Evolutionary conservation across 2,329 filamentous ascomycete species (phyloP).

Genomic region (Fusarium chuoi): DNA sequence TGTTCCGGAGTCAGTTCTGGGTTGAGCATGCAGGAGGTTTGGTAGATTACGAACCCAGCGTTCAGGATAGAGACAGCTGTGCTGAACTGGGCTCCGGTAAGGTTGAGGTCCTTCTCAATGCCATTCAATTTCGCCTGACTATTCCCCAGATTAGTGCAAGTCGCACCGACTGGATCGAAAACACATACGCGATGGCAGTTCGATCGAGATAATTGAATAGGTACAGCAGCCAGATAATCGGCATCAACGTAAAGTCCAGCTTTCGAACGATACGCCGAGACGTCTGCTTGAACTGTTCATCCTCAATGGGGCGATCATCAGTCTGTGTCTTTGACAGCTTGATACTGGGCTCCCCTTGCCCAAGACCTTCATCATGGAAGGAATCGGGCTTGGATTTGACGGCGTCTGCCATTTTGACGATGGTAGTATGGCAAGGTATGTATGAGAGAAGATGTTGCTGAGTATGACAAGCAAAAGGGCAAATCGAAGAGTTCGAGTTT

Average conservation of each 20-base stretch:
- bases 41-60: slow-evolving; percentile 5
- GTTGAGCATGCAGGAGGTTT: too few relatives aligned
- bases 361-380: background rate
- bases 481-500: too few relatives aligned
- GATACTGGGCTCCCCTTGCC: background rate
- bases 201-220: background rate
- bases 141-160: background rate
- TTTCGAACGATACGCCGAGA: background rate
- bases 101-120: slow-evolving; percentile 36
- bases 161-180: too few relatives aligned
- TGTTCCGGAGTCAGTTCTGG: background rate
- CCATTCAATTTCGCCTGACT: slow-evolving; percentile 40
- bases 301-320: background rate
- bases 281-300: background rate
- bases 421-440: too few relatives aligned
- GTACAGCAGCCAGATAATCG: background rate
- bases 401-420: background rate
- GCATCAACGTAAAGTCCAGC: background rate
- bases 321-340: background rate
- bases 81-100: slow-evolving; percentile 38
- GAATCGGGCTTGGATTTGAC: background rate
- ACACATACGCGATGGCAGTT: background rate
- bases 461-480: too few relatives aligned
- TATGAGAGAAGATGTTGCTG: background rate
- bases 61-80: slow-evolving; percentile 40